Conservation (phyloP, 345 rosid genomes). For the Cardamine chenopodiifolia region DNA sequence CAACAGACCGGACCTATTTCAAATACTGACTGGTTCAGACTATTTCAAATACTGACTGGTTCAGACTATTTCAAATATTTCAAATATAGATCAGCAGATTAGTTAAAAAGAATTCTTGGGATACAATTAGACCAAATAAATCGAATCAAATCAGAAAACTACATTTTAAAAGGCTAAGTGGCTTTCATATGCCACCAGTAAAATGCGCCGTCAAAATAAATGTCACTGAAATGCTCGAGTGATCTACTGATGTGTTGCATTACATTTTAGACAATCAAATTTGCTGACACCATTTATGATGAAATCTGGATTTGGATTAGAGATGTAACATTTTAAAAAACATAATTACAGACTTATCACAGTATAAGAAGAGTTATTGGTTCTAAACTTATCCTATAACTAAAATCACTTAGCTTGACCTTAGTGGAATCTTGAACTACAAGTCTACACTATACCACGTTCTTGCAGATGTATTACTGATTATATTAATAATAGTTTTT, state of each 20-base stretch:
- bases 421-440: slow-evolving; percentile 34
- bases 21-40: background rate
- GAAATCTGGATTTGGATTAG: slow-evolving; percentile 17
- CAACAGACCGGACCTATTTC: background rate
- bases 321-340: background rate
- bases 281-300: slow-evolving; percentile 12
- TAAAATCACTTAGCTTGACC: slow-evolving; percentile 1
- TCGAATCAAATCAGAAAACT: background rate
- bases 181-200: background rate
- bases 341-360: background rate
- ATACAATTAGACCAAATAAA: background rate
- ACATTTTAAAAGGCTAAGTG: background rate
- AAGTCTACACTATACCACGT: background rate
- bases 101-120: background rate
- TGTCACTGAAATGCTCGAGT: slow-evolving; percentile 22
- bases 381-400: slow-evolving; percentile 20
- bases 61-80: background rate
- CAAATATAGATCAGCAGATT: background rate
- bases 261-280: background rate
- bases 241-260: slow-evolving; percentile 18
- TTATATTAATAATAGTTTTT: background rate
- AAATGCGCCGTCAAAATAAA: background rate
- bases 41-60: background rate
- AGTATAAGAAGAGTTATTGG: background rate
- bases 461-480: background rate